Evolutionary conservation across 1,284 basidiomycete species (phyloP).

Genomic region (Thecaphora frezii): DNA sequence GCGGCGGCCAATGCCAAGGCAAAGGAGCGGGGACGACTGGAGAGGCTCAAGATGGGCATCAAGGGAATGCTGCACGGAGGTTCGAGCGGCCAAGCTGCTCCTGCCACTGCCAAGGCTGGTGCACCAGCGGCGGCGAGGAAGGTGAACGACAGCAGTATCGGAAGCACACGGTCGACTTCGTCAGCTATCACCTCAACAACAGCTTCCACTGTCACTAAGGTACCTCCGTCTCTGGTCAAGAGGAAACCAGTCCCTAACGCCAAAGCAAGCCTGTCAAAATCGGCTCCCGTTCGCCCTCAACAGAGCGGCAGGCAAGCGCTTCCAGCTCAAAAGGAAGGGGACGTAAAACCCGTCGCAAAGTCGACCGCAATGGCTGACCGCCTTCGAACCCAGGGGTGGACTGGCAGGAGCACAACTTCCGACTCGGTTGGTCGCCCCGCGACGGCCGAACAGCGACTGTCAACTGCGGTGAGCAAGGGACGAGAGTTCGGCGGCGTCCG

Average conservation of each 20-base stretch:
- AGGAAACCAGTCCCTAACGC: constrained; percentile 1
- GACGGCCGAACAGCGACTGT: constrained; percentile 20
- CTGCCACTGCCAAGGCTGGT: not conserved
- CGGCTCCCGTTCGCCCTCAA: no score
- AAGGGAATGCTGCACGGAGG: not conserved
- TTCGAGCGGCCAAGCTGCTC: not conserved
- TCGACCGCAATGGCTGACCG: not conserved
- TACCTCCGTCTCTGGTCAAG: not conserved
- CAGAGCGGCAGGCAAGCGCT: no score
- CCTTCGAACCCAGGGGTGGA: not conserved
- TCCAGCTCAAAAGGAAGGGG: no score
- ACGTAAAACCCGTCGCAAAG: no score
- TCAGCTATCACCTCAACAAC: not conserved
- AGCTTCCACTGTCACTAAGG: not conserved
- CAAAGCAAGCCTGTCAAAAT: constrained; percentile 3
- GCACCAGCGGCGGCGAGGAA: not conserved
- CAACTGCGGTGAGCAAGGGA: constrained; percentile 20
- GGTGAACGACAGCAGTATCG: not conserved
- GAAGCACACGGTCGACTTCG: not conserved
- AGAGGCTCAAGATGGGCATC: not conserved
- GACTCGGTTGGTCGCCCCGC: constrained; percentile 8
- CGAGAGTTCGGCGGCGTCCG: constrained; percentile 27
- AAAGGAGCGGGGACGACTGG: not conserved
- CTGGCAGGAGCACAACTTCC: not conserved
- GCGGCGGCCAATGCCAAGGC: not conserved